A percentile compares a stretch with the other conserved stretches of the same genome.
These are phyloP conservation scores for Helenozyma baotianmanensis DNA, from an alignment of 805 yeast species.

Conservation along the genomic window DNA sequence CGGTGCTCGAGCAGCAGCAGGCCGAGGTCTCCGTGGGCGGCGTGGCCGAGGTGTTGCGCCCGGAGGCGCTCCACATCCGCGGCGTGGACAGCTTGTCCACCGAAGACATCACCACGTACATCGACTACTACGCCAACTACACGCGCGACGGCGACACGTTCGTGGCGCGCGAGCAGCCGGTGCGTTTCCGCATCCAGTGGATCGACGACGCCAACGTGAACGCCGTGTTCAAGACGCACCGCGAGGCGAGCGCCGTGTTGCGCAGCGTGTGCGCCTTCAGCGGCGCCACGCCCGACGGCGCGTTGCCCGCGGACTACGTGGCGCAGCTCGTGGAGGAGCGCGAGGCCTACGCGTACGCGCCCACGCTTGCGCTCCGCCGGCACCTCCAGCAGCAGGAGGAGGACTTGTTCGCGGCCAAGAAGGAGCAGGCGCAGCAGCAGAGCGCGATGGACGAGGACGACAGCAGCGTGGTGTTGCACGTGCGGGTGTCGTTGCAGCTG, in stretches of 20 bases:
- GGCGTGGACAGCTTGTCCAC: conserved; percentile 68
- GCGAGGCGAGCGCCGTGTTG: conserved; percentile 21
- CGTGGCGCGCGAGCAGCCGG: conserved; percentile 22
- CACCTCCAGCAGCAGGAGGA: conserved; percentile 17
- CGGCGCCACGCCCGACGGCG: not conserved
- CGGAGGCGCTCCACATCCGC: conserved; percentile 44
- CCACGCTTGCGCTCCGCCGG: conserved; percentile 29
- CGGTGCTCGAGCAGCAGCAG: conserved; percentile 26
- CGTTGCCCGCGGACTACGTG: conserved; percentile 11
- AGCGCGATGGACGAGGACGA: conserved; percentile 38
- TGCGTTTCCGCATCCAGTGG: conserved; percentile 55
- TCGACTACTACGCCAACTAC: conserved; percentile 44
- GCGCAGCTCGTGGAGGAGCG: conserved; percentile 32
- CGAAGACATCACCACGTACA: conserved; percentile 50
- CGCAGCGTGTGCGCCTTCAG: too few relatives aligned
- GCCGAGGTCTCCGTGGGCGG: conserved; percentile 31
- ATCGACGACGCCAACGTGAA: conserved; percentile 58
- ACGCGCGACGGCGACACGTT: conserved; percentile 12
- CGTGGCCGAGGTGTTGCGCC: conserved; percentile 31
- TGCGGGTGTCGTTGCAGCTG: conserved; percentile 47
- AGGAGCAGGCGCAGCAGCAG: conserved; percentile 7
- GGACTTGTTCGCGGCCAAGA: conserved; percentile 11
- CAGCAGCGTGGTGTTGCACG: conserved; percentile 30
- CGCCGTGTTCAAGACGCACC: conserved; percentile 46
- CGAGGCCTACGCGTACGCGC: conserved; percentile 37